Evolutionary conservation across 2,329 filamentous ascomycete genomes (phyloP).

Genomic region (Nectriaceae sp.): DNA sequence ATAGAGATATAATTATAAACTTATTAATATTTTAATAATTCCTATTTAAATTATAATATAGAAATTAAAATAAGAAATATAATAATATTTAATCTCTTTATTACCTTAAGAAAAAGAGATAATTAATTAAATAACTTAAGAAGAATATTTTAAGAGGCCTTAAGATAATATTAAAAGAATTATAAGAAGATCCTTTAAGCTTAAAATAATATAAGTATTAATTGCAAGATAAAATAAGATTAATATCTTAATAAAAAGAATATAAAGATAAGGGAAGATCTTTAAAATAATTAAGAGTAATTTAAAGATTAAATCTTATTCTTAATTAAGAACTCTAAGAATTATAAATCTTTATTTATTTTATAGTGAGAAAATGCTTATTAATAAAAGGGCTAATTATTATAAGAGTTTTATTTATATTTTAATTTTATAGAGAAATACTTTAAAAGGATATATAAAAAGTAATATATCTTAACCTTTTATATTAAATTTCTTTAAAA

Average conservation of each 20-base stretch:
- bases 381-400: neutral
- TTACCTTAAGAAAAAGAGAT: no score
- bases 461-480: neutral
- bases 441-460: neutral
- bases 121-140: neutral
- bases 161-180: neutral
- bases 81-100: no score
- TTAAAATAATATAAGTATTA: no score
- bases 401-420: neutral
- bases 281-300: no score
- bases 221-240: no score
- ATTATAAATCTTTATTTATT: neutral
- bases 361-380: neutral
- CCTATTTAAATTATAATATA: neutral
- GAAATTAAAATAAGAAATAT: neutral
- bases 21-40: neutral
- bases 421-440: neutral
- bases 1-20: neutral
- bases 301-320: neutral
- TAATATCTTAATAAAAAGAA: no score
- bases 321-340: neutral
- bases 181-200: no score
- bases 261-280: no score
- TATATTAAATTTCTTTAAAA: neutral
- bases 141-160: neutral